Base-by-base conservation (phyloP, 2,329 filamentous ascomycete species). In the Lasiodiplodia citricola region DNA sequence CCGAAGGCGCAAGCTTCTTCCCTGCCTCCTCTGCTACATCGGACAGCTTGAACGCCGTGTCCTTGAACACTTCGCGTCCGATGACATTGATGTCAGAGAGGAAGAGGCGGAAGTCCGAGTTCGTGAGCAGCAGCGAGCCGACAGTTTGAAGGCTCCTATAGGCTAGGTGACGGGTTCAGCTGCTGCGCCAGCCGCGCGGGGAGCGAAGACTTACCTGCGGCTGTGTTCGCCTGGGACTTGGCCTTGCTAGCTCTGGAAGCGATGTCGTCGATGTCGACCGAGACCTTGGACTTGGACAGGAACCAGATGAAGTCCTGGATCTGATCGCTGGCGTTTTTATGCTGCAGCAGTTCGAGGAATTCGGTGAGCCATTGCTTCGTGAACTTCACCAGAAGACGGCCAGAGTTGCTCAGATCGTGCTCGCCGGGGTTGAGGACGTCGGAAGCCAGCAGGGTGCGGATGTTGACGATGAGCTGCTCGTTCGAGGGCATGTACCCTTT, bases 231-330 rank as follows among this genome's bases (percentile, higher is more conserved):
- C 74, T 87, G 90, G 4, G 87, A 85, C 77, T 89, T 92, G 21
- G 87, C 87, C 72, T 85, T 86, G 60, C 85, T 85, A 3, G 89
- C 91, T 60, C 87, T 86, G 50, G 85, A 81, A 2, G 86, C 84
- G 55, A 94, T 82, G 70, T 92, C 86, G 21, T 87, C 84, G 1
- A 89, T 83, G 73, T 94, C 90, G 3, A 95, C 80, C 1, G 87
- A 87, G 6, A 96, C 82, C 41, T 87, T 87, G n/a, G 93, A 90
- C 76, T 92, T 91, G 71, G 89, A 83, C 57, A 97, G 80, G 74
- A 91, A 94, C 94, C 94, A 97, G 50, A 97, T 84, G 71, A 97
- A 92, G 74, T 97, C 93, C 78, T 98, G 95, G 21, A 98, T 88
- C 78, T 97, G 91, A 79, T 98, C 93, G 18, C 88, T 80, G 70